Evolutionary conservation across 2,329 filamentous ascomycete genomes (phyloP).

Genomic region (Diaporthe sp.): DNA sequence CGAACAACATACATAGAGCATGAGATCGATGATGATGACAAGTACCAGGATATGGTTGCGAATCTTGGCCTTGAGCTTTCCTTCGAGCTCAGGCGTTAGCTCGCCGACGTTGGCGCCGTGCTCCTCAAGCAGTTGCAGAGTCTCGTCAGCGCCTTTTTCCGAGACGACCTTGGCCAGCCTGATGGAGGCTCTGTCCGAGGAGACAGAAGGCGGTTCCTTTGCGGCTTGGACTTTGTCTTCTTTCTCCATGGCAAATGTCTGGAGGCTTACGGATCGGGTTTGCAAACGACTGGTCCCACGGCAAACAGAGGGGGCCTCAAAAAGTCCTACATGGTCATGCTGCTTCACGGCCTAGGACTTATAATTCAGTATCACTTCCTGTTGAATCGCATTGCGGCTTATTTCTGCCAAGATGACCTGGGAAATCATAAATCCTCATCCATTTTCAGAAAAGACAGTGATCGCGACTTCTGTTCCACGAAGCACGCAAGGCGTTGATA

Average conservation of each 20-base stretch:
- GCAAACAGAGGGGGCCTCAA: background rate
- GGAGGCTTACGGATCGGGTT: background rate
- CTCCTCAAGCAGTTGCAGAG: constrained; percentile 47
- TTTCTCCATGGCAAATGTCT: background rate
- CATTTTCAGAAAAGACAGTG: background rate
- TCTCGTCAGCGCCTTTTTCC: constrained; percentile 45
- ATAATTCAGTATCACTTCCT: background rate
- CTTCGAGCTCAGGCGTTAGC: constrained; percentile 46
- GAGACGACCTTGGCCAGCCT: constrained; percentile 19
- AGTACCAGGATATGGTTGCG: constrained; percentile 46
- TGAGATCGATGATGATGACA: constrained; percentile 47
- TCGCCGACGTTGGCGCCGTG: constrained; percentile 45
- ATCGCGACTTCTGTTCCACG: constrained; percentile 22
- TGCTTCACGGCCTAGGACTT: background rate
- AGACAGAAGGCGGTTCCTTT: constrained; percentile 5
- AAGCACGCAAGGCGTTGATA: constrained; percentile 14
- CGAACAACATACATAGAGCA: constrained; percentile 47
- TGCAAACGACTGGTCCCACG: background rate
- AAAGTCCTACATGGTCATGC: background rate
- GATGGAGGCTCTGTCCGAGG: background rate
- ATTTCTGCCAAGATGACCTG: background rate
- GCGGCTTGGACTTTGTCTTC: background rate
- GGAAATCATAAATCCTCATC: background rate
- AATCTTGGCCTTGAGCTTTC: constrained; percentile 44
- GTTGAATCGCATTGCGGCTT: background rate